Base-by-base conservation (phyloP, 2,329 filamentous ascomycete species). In the Colletotrichum trifolii region DNA sequence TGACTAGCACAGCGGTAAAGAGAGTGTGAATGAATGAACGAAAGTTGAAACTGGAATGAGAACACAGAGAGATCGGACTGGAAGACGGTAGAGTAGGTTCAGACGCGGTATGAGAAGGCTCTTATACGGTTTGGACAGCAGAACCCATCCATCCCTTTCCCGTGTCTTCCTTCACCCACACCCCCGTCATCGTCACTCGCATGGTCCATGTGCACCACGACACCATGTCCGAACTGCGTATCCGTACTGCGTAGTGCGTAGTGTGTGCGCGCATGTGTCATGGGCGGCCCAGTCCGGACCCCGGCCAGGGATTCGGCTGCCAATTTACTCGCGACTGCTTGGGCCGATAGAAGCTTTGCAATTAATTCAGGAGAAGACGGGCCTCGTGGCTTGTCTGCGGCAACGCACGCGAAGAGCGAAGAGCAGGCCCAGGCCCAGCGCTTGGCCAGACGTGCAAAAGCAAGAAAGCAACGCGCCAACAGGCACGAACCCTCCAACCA, bases 1-100 rank as follows among this genome's bases (percentile, higher is more conserved):
- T 66, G 66, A 25, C 66, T 68, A 60, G 66, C 66, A 68, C 66
- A 67, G 66, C 60, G 50, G 58, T 57, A 46, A 66, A 66, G 54
- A 61, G 53, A 67, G 62, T 54, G 57, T 50, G 42, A 62, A 66
- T 55, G 62, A 61, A 66, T 60, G 66, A 68, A 68, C 60, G 59
- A 13, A 68, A 62, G 40, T 60, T 48, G 58, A 34, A 61, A 39
- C 52, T 60, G 58, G 54, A 67, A 66, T 62, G 63, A 45, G 50
- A 60, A n/a, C 25, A 25, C 39, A 46, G 39, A 59, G 55, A 67
- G 57, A 53, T 52, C 57, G 47, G 62, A 55, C 39, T 56, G 55
- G 56, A 43, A 40, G 15, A 58, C 53, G 40, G 25, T n/a, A n/a
- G n/a, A n/a, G n/a, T n/a, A 64, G 15, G 36, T 38, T 25, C 0